phyloP scores from a whole-genome alignment of 495 filamentous ascomycete genomes.

The Hyaloscypha hepaticicola region DNA sequence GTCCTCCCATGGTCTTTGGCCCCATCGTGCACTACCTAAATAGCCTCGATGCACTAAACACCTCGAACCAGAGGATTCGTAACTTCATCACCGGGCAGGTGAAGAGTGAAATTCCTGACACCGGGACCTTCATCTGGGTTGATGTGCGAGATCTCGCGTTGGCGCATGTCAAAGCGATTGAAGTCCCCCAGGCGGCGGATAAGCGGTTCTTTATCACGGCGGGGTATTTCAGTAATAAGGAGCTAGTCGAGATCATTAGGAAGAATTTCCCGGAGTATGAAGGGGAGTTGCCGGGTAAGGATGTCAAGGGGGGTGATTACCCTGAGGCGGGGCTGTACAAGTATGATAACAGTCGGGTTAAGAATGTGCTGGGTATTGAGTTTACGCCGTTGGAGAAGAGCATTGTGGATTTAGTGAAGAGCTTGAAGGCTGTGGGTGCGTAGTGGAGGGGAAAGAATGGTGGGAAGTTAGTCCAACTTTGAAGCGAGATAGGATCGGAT shows the following conservation, averaged over 20 bases:
- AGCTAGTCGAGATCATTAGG: slow-evolving; percentile 60
- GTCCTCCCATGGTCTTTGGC: slow-evolving; percentile 66
- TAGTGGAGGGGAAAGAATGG: slow-evolving; percentile 2
- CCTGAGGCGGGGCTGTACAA: slow-evolving; percentile 40
- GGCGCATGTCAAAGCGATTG: slow-evolving; percentile 70
- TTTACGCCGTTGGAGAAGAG: slow-evolving; percentile 55
- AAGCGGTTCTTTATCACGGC: slow-evolving; percentile 70
- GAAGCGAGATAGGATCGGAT: no score
- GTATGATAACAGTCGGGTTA: slow-evolving; percentile 53
- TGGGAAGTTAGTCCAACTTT: not conserved
- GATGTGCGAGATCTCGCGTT: slow-evolving; percentile 66
- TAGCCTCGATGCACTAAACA: slow-evolving; percentile 65
- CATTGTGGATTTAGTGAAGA: slow-evolving; percentile 56
- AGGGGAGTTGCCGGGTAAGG: slow-evolving; percentile 55
- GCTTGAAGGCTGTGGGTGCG: slow-evolving; percentile 40
- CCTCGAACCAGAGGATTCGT: slow-evolving; percentile 59
- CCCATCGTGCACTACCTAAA: slow-evolving; percentile 65
- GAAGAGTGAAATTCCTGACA: slow-evolving; percentile 61
- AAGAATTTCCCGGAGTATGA: slow-evolving; percentile 66
- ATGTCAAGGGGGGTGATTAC: slow-evolving; percentile 37
- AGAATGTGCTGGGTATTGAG: slow-evolving; percentile 57
- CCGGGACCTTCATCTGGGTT: slow-evolving; percentile 57
- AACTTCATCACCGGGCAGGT: slow-evolving; percentile 56
- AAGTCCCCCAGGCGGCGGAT: slow-evolving; percentile 61
- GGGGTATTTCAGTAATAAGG: slow-evolving; percentile 64